Evolutionary conservation across 2,329 filamentous ascomycete genomes (phyloP).

Genomic region (Alternaria metachromatica): DNA sequence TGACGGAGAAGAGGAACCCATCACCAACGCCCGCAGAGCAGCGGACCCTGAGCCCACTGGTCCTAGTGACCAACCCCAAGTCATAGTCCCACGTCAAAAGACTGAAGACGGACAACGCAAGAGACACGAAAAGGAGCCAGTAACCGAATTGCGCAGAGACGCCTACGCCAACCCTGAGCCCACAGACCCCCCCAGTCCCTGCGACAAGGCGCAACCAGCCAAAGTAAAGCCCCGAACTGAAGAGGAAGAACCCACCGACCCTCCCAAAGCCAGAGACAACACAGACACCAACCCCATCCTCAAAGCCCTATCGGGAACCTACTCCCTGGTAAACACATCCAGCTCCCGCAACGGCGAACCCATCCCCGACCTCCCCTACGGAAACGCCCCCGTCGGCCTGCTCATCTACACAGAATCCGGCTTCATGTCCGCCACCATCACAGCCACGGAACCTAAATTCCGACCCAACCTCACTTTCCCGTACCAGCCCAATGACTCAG

Average conservation of each 20-base stretch:
- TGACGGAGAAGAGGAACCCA: background rate
- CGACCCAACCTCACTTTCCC: constrained; percentile 35
- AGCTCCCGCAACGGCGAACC: constrained; percentile 25
- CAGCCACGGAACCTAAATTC: constrained; percentile 28
- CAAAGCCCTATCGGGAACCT: constrained; percentile 30
- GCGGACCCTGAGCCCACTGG: background rate
- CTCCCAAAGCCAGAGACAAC: background rate
- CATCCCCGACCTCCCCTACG: constrained; percentile 32
- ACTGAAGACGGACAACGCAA: background rate
- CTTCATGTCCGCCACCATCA: constrained; percentile 39
- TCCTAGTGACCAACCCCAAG: background rate
- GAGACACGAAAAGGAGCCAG: background rate
- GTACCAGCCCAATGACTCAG: constrained; percentile 23
- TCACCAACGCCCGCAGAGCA: background rate
- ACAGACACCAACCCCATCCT: constrained; percentile 16
- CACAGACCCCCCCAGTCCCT: background rate
- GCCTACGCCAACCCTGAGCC: background rate
- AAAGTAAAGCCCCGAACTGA: background rate
- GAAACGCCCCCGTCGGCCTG: constrained; percentile 30
- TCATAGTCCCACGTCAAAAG: background rate
- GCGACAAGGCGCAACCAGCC: background rate
- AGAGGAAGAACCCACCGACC: background rate
- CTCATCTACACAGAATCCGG: constrained; percentile 34
- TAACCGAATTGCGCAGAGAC: background rate
- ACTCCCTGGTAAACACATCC: constrained; percentile 34